These are phyloP conservation scores for Solanum chacoense DNA, from an alignment of 305 asterid genomes.

Conservation along the genomic window DNA sequence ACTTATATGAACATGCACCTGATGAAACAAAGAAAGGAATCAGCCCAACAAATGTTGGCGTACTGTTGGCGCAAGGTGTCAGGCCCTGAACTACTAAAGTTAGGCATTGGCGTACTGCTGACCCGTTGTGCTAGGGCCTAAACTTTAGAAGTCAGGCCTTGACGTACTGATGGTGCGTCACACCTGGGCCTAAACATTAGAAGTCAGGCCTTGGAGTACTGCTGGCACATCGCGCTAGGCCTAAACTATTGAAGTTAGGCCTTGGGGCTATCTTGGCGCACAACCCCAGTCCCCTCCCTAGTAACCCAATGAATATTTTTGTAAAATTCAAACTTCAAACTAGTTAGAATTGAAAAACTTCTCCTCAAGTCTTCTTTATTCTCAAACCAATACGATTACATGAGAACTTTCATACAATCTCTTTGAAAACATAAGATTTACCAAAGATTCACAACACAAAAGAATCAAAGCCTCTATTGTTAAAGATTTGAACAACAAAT, in stretches of 20 bases:
- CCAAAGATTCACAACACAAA: not conserved
- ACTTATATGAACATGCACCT: no score
- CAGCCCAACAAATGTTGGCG: no score
- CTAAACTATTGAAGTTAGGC: not conserved
- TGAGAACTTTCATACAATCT: no score
- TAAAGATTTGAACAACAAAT: not conserved
- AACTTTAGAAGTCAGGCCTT: not conserved
- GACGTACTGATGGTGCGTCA: fast-evolving
- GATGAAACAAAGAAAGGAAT: no score
- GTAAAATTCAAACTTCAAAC: not conserved
- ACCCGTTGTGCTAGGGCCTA: not conserved
- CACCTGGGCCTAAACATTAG: not conserved
- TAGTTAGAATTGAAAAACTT: not conserved
- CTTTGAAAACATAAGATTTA: not conserved
- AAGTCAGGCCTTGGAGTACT: fast-evolving
- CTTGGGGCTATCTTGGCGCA: not conserved
- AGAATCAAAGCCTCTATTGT: not conserved
- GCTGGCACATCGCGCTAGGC: fast-evolving
- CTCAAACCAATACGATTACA: not conserved
- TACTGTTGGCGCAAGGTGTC: no score
- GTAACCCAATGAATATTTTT: not conserved
- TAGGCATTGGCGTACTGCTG: not conserved
- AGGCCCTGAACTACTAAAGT: not conserved
- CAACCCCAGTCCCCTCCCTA: not conserved
- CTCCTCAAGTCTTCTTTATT: not conserved